Conservation (phyloP, 2,329 filamentous ascomycete genomes). For the Colletotrichum truncatum region DNA sequence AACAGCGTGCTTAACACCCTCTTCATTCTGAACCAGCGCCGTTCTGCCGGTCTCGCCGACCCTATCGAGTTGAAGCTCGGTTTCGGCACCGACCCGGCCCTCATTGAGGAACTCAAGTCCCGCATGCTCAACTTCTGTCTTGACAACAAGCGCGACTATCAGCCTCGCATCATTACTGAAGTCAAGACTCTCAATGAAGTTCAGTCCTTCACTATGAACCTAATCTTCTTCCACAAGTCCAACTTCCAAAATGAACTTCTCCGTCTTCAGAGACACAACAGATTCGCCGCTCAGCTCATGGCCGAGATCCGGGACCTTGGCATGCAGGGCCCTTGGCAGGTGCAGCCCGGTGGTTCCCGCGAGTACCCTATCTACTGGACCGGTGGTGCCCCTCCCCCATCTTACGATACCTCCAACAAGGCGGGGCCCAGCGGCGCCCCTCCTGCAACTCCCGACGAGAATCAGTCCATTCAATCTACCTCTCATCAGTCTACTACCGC, state of each 20-base stretch:
- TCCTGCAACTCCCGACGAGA: constrained; percentile 18
- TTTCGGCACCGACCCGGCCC: constrained; percentile 84
- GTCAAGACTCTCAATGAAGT: constrained; percentile 82
- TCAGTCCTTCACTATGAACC: constrained; percentile 86
- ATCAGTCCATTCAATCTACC: constrained; percentile 34
- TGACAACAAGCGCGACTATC: constrained; percentile 89
- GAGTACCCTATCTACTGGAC: constrained; percentile 71
- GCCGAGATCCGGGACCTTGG: constrained; percentile 83
- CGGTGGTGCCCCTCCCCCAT: constrained; percentile 44
- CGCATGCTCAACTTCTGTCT: constrained; percentile 85
- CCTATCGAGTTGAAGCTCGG: constrained; percentile 85
- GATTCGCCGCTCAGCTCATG: constrained; percentile 93
- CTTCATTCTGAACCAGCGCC: constrained; percentile 94
- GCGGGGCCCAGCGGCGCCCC: constrained; percentile 28
- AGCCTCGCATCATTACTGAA: constrained; percentile 86
- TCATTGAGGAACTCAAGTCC: constrained; percentile 84
- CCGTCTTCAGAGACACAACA: constrained; percentile 89
- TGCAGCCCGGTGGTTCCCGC: constrained; percentile 73
- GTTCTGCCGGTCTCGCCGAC: constrained; percentile 88
- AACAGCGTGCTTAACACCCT: constrained; percentile 93
- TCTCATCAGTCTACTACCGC: constrained; percentile 36
- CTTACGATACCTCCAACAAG: constrained; percentile 40
- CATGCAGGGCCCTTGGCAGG: constrained; percentile 77
- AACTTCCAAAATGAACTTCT: constrained; percentile 96
- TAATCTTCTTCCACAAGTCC: constrained; percentile 97